Conservation (phyloP, 768 basidiomycete genomes). For the Leccinellum rugosiceps region DNA sequence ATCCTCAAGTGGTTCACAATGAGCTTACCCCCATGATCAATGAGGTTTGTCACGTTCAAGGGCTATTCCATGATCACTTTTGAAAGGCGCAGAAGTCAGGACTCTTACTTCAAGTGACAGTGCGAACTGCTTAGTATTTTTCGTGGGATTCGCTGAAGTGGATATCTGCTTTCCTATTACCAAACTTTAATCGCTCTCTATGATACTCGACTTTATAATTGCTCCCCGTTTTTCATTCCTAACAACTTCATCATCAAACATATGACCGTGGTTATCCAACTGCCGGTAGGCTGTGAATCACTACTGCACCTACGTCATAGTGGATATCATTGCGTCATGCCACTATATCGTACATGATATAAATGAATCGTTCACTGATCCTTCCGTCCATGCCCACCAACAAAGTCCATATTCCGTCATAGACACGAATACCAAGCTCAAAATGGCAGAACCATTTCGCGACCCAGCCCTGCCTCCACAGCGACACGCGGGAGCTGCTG, state of each 20-base stretch:
- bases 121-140: background rate
- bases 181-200: background rate
- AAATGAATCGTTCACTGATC: background rate
- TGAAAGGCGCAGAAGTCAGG: background rate
- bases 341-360: background rate
- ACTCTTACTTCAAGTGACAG: background rate
- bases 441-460: background rate
- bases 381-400: conserved; percentile 6
- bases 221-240: background rate
- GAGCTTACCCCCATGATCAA: background rate
- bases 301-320: background rate
- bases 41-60: background rate
- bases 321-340: conserved; percentile 1
- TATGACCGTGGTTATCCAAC: too few relatives aligned
- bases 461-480: conserved; percentile 33
- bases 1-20: background rate
- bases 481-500: conserved; percentile 40
- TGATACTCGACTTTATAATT: background rate
- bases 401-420: conserved; percentile 12
- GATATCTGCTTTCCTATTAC: background rate
- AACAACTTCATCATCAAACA: background rate
- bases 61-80: background rate
- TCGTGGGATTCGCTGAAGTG: background rate
- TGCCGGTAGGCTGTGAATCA: too few relatives aligned
- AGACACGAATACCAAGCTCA: conserved; percentile 10